Percentiles rank a stretch among this genome's conserved stretches.
Conservation (phyloP, 441 rosid species). For the Francoa sonchifolia region DNA sequence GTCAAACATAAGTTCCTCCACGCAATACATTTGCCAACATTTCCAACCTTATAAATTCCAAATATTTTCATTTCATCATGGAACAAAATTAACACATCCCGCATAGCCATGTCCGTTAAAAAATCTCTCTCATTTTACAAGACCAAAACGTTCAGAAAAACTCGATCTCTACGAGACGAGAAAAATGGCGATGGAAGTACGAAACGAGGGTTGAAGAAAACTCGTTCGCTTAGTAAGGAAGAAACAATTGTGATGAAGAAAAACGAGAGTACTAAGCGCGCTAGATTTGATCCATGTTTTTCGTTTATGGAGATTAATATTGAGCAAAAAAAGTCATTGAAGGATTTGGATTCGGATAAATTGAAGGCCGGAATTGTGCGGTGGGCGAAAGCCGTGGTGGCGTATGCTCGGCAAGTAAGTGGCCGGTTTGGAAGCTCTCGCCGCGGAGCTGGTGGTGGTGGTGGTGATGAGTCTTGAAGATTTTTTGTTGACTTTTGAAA, state of each 20-base stretch:
- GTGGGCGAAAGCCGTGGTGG: conserved; percentile 78
- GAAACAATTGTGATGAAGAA: background rate
- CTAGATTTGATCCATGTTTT: conserved; percentile 21
- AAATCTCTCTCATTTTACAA: conserved; percentile 2
- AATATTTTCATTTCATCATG: no score
- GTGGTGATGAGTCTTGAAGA: no score
- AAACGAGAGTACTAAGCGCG: conserved; percentile 9
- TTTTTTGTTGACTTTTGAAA: no score
- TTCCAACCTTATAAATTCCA: no score
- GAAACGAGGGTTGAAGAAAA: no score
- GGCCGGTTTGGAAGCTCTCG: conserved; percentile 29
- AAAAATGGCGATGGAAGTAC: no score
- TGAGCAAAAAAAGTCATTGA: conserved; percentile 33
- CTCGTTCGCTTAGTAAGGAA: conserved; percentile 7
- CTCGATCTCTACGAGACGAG: no score
- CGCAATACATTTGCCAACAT: no score
- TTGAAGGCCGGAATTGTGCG: conserved; percentile 54
- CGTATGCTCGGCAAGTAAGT: conserved; percentile 73
- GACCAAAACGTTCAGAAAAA: no score
- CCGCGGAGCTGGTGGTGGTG: background rate
- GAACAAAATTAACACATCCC: background rate
- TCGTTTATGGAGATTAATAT: conserved; percentile 36
- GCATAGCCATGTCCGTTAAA: conserved; percentile 14
- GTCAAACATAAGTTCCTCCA: no score
- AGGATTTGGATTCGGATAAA: conserved; percentile 44